Evolutionary conservation across 2,329 filamentous ascomycete species (phyloP), one percentile per base, ranked within the genome.

Genomic region (Apiospora saccharicola): DNA sequence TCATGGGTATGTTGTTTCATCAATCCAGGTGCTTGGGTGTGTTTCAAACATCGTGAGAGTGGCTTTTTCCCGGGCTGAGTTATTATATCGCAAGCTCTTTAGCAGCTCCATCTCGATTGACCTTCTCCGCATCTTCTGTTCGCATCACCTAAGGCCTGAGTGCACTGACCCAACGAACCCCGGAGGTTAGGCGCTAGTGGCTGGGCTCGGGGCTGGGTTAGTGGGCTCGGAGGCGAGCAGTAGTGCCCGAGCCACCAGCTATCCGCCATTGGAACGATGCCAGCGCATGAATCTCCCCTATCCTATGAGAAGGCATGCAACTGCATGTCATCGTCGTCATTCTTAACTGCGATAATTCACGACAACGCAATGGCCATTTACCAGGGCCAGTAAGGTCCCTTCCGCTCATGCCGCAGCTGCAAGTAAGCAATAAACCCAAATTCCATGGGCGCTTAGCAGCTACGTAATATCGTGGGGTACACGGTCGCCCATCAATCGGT

Each of bases 321-420:
- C 57, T 64, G 57, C 57, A 64, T 64, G 57, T 41, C 57, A 64
- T 64, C 30, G 57, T 64, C 30, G 57, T 64, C 57, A 64, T 41
- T 64, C 19, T 22, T 19, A 22, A 16, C 13, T 22, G 53, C 53
- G 26, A 61, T 16, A 57, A 16, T 37, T 16, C 19, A 49, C 19
- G 46, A 49, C 46, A n/a, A 22, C 30, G 34, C 53, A 3, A 12
- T 30, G 3, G 16, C 30, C 30, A 37, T 37, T 7, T 3, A 13
- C 24, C n/a, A 57, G 12, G 51, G 30, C 57, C 57, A 64, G 30
- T 64, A 34, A 64, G 26, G 26, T 19, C 7, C 53, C 53, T 30
- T 22, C 53, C 26, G 53, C 53, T 37, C 30, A 7, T 61, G 53
- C 53, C 34, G 53, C 30, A 19, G 16, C 53, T 61, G 53, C 53